A percentile compares a stretch with the other conserved stretches of the same genome.
These are phyloP conservation scores for Trichosporon coremiiforme DNA, from an alignment of 1,284 basidiomycete genomes.

Conservation along the genomic window DNA sequence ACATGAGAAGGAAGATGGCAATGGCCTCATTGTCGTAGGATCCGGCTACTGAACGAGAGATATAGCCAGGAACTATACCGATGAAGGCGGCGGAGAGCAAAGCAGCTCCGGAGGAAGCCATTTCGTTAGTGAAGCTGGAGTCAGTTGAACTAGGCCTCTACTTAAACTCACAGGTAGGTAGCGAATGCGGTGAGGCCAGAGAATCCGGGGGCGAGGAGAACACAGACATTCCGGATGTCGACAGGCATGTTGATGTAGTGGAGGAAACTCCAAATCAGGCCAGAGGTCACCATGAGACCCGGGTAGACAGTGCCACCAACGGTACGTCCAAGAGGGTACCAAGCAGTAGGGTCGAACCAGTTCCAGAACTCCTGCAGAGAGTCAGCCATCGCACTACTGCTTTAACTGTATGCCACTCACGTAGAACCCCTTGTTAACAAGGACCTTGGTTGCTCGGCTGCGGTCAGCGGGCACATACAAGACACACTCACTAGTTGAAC, in stretches of 20 bases:
- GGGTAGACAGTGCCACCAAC: constrained; percentile 99
- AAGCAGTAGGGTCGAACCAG: constrained; percentile 99
- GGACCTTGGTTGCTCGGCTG: constrained; percentile 84
- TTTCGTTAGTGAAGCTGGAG: constrained; percentile 83
- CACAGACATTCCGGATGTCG: constrained; percentile 96
- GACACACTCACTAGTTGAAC: constrained; percentile 30
- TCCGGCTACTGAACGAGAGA: constrained; percentile 97
- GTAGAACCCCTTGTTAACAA: constrained; percentile 89
- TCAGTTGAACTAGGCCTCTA: constrained; percentile 18
- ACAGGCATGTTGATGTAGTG: constrained; percentile 90
- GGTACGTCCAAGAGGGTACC: constrained; percentile 97
- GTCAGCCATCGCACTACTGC: constrained; percentile 18
- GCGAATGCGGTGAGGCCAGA: constrained; percentile 95
- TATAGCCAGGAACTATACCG: constrained; percentile 93
- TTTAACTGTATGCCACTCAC: constrained; percentile 60
- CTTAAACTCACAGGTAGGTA: constrained; percentile 78
- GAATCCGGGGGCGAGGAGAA: constrained; percentile 94
- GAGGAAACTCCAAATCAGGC: constrained; percentile 90
- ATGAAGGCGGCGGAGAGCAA: constrained; percentile 98
- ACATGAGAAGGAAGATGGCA: constrained; percentile 99
- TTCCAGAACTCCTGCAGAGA: constrained; percentile 90
- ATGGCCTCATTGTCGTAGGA: constrained; percentile 99
- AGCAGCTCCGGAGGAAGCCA: constrained; percentile 91
- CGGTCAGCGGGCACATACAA: background rate
- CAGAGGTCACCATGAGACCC: constrained; percentile 95